A percentile compares a stretch with the other conserved stretches of the same genome.
Evolutionary conservation across 2,329 filamentous ascomycete genomes (phyloP).

Genomic region (Beauveria rudraprayagi): DNA sequence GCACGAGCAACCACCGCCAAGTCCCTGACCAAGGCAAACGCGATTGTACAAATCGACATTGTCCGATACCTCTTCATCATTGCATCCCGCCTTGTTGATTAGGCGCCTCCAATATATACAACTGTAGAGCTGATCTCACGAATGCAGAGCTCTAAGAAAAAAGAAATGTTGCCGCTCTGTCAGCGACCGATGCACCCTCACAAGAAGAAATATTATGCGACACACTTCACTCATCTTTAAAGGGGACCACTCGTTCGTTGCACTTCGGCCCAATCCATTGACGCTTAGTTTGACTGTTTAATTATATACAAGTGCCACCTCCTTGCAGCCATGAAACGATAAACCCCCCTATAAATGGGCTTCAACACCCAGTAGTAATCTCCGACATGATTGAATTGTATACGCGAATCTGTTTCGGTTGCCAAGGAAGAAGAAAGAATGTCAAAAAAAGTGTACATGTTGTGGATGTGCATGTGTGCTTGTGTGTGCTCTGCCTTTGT

Average conservation of each 20-base stretch:
- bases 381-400: neutral
- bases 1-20: neutral
- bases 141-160: too few species aligned
- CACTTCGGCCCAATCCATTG: neutral
- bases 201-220: too few species aligned
- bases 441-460: constrained; percentile 6
- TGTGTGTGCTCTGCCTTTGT: neutral
- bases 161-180: too few species aligned
- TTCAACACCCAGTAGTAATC: neutral
- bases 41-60: too few species aligned
- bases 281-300: constrained; percentile 5
- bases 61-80: too few species aligned
- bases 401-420: neutral
- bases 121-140: too few species aligned
- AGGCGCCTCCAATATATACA: too few species aligned
- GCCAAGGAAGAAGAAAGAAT: neutral
- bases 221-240: neutral
- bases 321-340: neutral
- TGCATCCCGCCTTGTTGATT: too few species aligned
- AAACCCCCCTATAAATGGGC: neutral
- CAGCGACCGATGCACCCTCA: too few species aligned
- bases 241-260: neutral
- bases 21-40: too few species aligned
- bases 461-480: constrained; percentile 3
- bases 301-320: constrained; percentile 3